These are phyloP conservation scores for Brassica cretica DNA, from an alignment of 345 rosid genomes.

Conservation along the genomic window DNA sequence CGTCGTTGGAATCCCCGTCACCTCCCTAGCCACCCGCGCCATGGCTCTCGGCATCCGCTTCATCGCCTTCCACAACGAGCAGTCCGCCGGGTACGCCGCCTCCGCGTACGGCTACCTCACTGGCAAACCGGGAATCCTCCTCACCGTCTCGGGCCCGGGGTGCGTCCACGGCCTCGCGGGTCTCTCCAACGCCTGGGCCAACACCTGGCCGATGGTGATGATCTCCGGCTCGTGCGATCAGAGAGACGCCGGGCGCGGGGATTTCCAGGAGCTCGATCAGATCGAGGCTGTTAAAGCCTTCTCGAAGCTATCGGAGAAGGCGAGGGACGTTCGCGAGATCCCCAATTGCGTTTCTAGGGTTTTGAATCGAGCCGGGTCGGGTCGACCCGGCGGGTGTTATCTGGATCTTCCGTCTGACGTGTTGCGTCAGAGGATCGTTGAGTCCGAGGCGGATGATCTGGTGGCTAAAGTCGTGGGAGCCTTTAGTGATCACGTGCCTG, in stretches of 20 bases:
- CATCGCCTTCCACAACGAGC: conserved; percentile 97
- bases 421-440: conserved; percentile 68
- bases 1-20: conserved; percentile 95
- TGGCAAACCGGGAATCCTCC: conserved; percentile 75
- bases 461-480: conserved; percentile 42
- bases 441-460: conserved; percentile 64
- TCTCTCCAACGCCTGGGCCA: conserved; percentile 83
- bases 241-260: conserved; percentile 74
- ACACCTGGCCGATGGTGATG: conserved; percentile 88
- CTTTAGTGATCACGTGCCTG: conserved; percentile 5
- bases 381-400: conserved; percentile 92
- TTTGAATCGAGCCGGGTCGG: conserved; percentile 59
- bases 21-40: conserved; percentile 82
- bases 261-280: conserved; percentile 96
- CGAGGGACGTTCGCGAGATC: conserved; percentile 61
- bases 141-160: conserved; percentile 95
- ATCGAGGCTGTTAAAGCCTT: conserved; percentile 78
- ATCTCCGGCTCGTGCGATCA: conserved; percentile 97
- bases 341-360: conserved; percentile 77
- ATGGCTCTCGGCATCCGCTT: conserved; percentile 80
- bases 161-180: conserved; percentile 98
- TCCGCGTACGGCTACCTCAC: conserved; percentile 94
- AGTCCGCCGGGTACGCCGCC: conserved; percentile 97
- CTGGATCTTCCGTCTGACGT: conserved; percentile 90
- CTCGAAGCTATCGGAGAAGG: conserved; percentile 69